phyloP scores from a whole-genome alignment of 805 yeast genomes.

The Jamesozyma piceae region DNA sequence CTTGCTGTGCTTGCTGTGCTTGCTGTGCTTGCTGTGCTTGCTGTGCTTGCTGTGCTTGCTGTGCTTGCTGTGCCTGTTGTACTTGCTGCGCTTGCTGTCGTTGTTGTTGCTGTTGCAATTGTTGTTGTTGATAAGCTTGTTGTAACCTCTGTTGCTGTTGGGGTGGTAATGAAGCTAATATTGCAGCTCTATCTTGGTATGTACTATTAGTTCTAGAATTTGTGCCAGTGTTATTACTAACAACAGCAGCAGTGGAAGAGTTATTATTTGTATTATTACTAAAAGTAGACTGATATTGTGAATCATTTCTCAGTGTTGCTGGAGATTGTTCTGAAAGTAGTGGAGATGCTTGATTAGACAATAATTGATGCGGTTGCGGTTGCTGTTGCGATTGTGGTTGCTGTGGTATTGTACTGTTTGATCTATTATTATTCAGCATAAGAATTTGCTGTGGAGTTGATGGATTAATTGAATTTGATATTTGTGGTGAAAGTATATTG shows the following conservation, averaged over 20 bases:
- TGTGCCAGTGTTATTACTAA: slow-evolving; percentile 5
- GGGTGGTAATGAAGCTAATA: slow-evolving; percentile 31
- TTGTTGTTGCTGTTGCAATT: slow-evolving; percentile 1
- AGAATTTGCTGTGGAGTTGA: slow-evolving; percentile 24
- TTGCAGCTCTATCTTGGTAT: slow-evolving; percentile 33
- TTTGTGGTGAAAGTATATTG: background rate
- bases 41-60: slow-evolving; percentile 7
- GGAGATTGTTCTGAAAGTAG: slow-evolving; percentile 6
- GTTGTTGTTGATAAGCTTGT: slow-evolving; percentile 6
- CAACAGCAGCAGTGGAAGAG: slow-evolving; percentile 6
- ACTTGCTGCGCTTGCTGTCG: slow-evolving; percentile 6
- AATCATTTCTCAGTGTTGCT: slow-evolving; percentile 29
- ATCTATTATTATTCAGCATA: slow-evolving; percentile 4
- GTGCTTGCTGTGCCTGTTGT: background rate
- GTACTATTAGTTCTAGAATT: slow-evolving; percentile 8
- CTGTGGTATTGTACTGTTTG: background rate
- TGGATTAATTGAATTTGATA: slow-evolving; percentile 7
- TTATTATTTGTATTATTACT: slow-evolving; percentile 1
- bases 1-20: background rate
- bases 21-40: slow-evolving; percentile 3
- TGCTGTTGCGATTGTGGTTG: slow-evolving; percentile 1
- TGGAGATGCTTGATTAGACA: slow-evolving; percentile 5
- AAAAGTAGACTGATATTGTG: slow-evolving; percentile 6
- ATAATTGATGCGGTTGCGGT: background rate
- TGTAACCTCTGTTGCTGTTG: background rate